Base-by-base conservation (phyloP, 768 basidiomycete genomes). In the Lactarius sanguifluus region DNA sequence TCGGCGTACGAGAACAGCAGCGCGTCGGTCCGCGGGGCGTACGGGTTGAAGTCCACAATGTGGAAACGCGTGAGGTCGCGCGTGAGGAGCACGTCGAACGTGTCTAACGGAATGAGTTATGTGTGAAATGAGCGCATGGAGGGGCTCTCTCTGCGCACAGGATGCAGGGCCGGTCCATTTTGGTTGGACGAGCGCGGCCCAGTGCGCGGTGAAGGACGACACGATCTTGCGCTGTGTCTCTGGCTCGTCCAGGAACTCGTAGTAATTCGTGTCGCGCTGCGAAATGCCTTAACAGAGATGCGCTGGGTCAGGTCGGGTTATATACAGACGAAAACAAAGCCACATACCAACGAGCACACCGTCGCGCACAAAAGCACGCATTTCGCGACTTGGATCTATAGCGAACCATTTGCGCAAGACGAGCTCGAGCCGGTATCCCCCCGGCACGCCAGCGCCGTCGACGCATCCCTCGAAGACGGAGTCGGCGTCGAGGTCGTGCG, bases 41-140 rank as follows among this genome's bases (percentile, higher is more conserved):
- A 97, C 0, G 94, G 93, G 70, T 94, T 94, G 77, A 98, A 94
- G 75, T 98, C 96, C 72, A 98, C 75, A 70, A 98, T 81, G 76
- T 94, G 90, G 18, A 86, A 91, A 13, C 86, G 82, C 2, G 82
- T 76, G 41, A 93, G 81, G 74, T 94, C 87, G 34, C 93, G 88
- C 2, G 93, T 94, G 41, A 98, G 83, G 66, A 96, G 84, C 56
- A 97, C 77, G 74, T 98, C 96, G 71, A 98, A 89, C 10, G 84
- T 79, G 73, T 97, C 96, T 96, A 72, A 45, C 12, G 57, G 9
- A 40, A 40, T 40, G 38, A 40, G 15, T 40, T 40, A 15, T 12
- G 36, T 36, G 32, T 32, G 32, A 30, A 32, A 32, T 32, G 32
- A 32, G 32, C 6, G 32, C 32, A 32, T 32, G 1, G 32, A 7